These are phyloP conservation scores for Paspalum notatum DNA, from an alignment of 176 grass and related monocot species.

Conservation along the genomic window DNA sequence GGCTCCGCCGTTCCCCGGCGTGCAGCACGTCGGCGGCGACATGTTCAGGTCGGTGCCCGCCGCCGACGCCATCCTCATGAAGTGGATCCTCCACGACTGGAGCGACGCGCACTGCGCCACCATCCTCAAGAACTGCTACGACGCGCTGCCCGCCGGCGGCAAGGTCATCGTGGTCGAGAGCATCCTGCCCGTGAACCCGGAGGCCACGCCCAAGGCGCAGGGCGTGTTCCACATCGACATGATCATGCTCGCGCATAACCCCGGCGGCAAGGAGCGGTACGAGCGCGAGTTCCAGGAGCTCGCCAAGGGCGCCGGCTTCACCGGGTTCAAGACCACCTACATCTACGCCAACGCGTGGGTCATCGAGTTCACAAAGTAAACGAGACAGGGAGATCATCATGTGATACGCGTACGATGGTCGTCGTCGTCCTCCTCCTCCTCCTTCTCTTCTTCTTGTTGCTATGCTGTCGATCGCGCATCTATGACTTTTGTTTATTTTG, in stretches of 20 bases:
- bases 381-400: too few relatives aligned
- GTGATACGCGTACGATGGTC: neutral
- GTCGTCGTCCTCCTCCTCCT: neutral
- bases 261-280: slow-evolving; percentile 85
- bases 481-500: slow-evolving; percentile 26
- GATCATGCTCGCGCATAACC: slow-evolving; percentile 98
- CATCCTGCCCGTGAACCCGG: slow-evolving; percentile 63
- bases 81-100: slow-evolving; percentile 99
- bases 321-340: slow-evolving; percentile 53
- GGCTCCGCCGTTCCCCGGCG: slow-evolving; percentile 76
- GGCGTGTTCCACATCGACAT: slow-evolving; percentile 80
- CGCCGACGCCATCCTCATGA: slow-evolving; percentile 92
- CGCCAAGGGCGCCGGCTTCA: slow-evolving; percentile 63
- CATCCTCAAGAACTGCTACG: slow-evolving; percentile 89
- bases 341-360: slow-evolving; percentile 64
- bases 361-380: slow-evolving; percentile 86
- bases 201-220: slow-evolving; percentile 59
- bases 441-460: too few relatives aligned
- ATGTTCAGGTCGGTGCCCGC: slow-evolving; percentile 76
- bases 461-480: neutral
- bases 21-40: slow-evolving; percentile 80
- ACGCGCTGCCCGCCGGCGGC: slow-evolving; percentile 68
- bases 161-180: slow-evolving; percentile 90
- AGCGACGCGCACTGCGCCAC: slow-evolving; percentile 78
- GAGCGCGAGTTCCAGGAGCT: slow-evolving; percentile 72